phyloP scores from a whole-genome alignment of 192 early-diverging fungal genomes.

The Umbelopsis sp. region DNA sequence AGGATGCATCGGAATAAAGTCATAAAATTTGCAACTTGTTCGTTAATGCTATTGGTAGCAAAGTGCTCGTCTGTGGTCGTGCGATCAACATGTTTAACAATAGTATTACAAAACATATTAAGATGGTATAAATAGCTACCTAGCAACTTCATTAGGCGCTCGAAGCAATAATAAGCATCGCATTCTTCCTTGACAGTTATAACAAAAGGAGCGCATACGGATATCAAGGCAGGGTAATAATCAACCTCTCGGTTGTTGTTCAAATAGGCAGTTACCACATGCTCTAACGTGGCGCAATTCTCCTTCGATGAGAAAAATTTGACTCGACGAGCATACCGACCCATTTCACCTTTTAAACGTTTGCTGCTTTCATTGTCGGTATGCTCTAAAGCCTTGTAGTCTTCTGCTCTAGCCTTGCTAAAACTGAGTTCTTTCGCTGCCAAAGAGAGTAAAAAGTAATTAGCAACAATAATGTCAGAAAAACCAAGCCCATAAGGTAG shows the following conservation, averaged over 20 bases:
- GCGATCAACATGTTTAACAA: neutral
- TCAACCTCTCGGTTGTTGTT: conserved; percentile 77
- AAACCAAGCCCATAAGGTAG: no score
- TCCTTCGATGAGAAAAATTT: conserved; percentile 42
- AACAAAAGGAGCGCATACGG: conserved; percentile 83
- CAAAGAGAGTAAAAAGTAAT: conserved; percentile 2
- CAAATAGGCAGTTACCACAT: conserved; percentile 86
- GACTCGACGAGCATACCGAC: conserved; percentile 62
- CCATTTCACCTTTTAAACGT: conserved; percentile 79
- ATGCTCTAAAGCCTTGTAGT: conserved; percentile 77
- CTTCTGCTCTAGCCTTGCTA: conserved; percentile 58
- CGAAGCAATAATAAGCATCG: conserved; percentile 84
- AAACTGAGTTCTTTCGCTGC: conserved; percentile 67
- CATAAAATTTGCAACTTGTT: conserved; percentile 84
- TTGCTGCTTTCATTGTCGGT: conserved; percentile 65
- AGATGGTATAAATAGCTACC: conserved; percentile 46
- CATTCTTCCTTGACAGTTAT: conserved; percentile 70
- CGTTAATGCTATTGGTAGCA: conserved; percentile 63
- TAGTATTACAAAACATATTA: neutral
- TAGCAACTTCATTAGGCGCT: conserved; percentile 70
- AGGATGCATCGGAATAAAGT: conserved; percentile 81
- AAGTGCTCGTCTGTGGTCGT: conserved; percentile 68
- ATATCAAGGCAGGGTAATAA: conserved; percentile 75
- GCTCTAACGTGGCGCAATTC: conserved; percentile 70
- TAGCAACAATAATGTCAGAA: neutral